phyloP scores from a whole-genome alignment of 2,329 filamentous ascomycete genomes.

The Lachnellula subtilissima region DNA sequence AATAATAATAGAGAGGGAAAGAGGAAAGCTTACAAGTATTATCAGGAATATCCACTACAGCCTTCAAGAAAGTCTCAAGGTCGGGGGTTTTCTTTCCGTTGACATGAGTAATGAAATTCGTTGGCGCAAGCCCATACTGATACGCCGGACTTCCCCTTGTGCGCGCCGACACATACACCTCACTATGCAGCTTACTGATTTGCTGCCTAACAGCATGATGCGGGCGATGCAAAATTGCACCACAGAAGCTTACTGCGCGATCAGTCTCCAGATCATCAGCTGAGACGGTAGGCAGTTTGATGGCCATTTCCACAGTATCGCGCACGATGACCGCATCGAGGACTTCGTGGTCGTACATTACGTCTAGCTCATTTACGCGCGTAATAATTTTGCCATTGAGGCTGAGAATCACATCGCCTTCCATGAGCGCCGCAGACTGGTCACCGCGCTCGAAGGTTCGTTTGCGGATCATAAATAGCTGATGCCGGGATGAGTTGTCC shows the following conservation, averaged over 20 bases:
- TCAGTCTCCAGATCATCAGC: constrained; percentile 91
- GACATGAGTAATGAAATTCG: constrained; percentile 95
- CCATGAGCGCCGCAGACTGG: constrained; percentile 64
- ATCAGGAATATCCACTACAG: constrained; percentile 83
- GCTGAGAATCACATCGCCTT: constrained; percentile 89
- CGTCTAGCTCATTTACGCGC: constrained; percentile 83
- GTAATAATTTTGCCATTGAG: constrained; percentile 92
- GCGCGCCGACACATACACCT: constrained; percentile 90
- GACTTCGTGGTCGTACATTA: constrained; percentile 87
- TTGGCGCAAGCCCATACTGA: constrained; percentile 88
- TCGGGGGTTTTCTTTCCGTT: constrained; percentile 84
- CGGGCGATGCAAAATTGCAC: constrained; percentile 85
- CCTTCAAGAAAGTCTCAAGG: constrained; percentile 71
- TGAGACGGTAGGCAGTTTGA: constrained; percentile 78
- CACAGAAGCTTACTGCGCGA: constrained; percentile 89
- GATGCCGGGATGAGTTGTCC: constrained; percentile 87
- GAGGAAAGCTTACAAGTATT: constrained; percentile 68
- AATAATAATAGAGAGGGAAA: neutral
- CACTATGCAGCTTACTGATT: constrained; percentile 91
- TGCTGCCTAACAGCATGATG: constrained; percentile 97
- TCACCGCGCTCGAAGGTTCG: constrained; percentile 64
- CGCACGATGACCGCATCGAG: constrained; percentile 85
- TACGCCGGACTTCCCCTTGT: constrained; percentile 79
- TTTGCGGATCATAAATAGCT: constrained; percentile 98
- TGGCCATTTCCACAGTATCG: constrained; percentile 70